Conservation (phyloP, 306 rosid genomes). For the Mucuna pruriens region DNA sequence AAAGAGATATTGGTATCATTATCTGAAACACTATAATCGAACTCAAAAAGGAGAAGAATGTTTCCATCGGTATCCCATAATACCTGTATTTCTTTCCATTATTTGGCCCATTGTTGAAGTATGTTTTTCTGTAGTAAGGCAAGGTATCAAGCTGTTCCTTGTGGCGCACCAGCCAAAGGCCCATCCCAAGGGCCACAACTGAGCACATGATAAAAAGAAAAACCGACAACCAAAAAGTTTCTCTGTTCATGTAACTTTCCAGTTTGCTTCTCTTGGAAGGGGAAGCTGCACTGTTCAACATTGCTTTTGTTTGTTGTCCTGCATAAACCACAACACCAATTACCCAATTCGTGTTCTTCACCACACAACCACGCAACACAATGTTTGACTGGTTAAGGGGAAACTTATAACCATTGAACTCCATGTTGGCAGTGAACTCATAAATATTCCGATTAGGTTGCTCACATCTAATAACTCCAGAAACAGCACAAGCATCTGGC, state of each 20-base stretch:
- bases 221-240: constrained; percentile 70
- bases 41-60: constrained; percentile 81
- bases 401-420: constrained; percentile 56
- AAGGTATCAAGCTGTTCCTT: constrained; percentile 61
- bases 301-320: constrained; percentile 91
- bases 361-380: constrained; percentile 84
- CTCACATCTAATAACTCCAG: constrained; percentile 75
- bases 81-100: constrained; percentile 53
- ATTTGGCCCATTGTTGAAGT: constrained; percentile 40
- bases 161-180: constrained; percentile 68
- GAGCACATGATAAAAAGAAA: constrained; percentile 74
- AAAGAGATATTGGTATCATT: constrained; percentile 94
- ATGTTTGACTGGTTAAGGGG: constrained; percentile 81
- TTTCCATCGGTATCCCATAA: constrained; percentile 81
- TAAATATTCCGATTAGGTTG: constrained; percentile 83
- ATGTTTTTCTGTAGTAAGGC: constrained; percentile 75
- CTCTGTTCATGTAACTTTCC: constrained; percentile 84
- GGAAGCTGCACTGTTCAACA: constrained; percentile 79
- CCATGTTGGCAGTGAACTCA: constrained; percentile 84
- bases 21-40: constrained; percentile 91
- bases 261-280: constrained; percentile 85
- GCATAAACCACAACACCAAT: constrained; percentile 89
- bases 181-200: constrained; percentile 76
- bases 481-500: constrained; percentile 45
- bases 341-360: constrained; percentile 85